phyloP scores from a whole-genome alignment of 495 filamentous ascomycete species.

The Talaromyces nanjingensis region DNA sequence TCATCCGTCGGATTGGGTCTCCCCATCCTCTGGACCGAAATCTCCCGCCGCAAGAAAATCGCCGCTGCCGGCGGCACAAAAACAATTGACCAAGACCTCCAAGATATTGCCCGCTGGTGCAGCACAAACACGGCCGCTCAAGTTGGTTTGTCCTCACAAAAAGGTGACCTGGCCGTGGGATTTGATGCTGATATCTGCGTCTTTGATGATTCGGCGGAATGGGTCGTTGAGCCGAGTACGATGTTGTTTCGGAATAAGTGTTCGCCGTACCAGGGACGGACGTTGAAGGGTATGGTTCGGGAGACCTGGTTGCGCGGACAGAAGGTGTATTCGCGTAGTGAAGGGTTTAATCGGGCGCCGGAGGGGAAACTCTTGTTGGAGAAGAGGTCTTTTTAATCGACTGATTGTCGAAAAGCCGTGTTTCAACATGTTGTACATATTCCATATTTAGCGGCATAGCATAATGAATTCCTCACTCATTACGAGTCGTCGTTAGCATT shows the following conservation, averaged over 20 bases:
- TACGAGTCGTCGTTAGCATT: conserved; percentile 14
- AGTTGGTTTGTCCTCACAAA: conserved; percentile 75
- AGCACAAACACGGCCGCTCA: conserved; percentile 82
- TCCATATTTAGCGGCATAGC: not conserved
- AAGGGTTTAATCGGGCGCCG: conserved; percentile 56
- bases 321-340: conserved; percentile 60
- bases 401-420: not conserved
- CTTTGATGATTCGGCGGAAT: conserved; percentile 78
- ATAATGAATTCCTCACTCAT: not conserved
- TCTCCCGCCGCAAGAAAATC: conserved; percentile 47
- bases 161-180: conserved; percentile 76
- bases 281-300: conserved; percentile 68
- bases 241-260: conserved; percentile 97
- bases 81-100: conserved; percentile 33
- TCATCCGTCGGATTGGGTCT: conserved; percentile 89
- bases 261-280: conserved; percentile 83
- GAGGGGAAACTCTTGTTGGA: conserved; percentile 57
- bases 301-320: conserved; percentile 87
- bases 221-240: conserved; percentile 55
- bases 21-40: conserved; percentile 82
- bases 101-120: conserved; percentile 80
- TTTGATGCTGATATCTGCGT: conserved; percentile 90
- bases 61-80: conserved; percentile 33
- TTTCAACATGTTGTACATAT: not conserved
- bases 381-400: conserved; percentile 36